phyloP scores from a whole-genome alignment of 2,329 filamentous ascomycete genomes.

The Curvularia eragrostidis region DNA sequence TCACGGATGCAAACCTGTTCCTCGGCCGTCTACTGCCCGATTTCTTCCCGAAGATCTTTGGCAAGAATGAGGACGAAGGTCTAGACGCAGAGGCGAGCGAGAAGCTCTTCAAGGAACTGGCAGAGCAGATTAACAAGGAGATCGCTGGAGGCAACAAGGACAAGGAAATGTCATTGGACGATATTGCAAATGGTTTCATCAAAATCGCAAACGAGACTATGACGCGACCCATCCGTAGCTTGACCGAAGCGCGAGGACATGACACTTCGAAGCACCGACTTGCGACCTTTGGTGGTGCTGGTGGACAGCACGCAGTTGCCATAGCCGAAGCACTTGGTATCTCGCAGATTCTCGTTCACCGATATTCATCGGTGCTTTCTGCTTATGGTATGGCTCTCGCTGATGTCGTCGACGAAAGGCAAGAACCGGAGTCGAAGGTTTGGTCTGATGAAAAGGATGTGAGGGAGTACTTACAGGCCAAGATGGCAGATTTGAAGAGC shows the following conservation, averaged over 20 bases:
- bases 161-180: constrained; percentile 75
- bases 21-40: constrained; percentile 84
- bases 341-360: constrained; percentile 81
- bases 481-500: constrained; percentile 80
- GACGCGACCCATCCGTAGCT: constrained; percentile 85
- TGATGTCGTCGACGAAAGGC: constrained; percentile 89
- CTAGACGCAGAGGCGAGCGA: constrained; percentile 78
- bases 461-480: constrained; percentile 68
- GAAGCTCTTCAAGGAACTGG: constrained; percentile 75
- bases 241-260: constrained; percentile 91
- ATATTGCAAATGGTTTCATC: constrained; percentile 88
- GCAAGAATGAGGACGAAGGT: constrained; percentile 82
- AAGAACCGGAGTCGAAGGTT: constrained; percentile 72
- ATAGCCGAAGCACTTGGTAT: constrained; percentile 87
- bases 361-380: constrained; percentile 87
- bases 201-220: constrained; percentile 91
- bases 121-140: constrained; percentile 79
- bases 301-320: constrained; percentile 89
- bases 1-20: constrained; percentile 92
- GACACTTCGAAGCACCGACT: constrained; percentile 90
- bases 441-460: constrained; percentile 66
- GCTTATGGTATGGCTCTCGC: constrained; percentile 93
- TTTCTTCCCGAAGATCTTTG: constrained; percentile 96
- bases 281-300: constrained; percentile 90
- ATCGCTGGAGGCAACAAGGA: constrained; percentile 65